Evolutionary conservation across 164 flowering plant species (phyloP), one percentile per base, ranked within the genome.

Genomic region (Chloranthus sessilifolius): DNA sequence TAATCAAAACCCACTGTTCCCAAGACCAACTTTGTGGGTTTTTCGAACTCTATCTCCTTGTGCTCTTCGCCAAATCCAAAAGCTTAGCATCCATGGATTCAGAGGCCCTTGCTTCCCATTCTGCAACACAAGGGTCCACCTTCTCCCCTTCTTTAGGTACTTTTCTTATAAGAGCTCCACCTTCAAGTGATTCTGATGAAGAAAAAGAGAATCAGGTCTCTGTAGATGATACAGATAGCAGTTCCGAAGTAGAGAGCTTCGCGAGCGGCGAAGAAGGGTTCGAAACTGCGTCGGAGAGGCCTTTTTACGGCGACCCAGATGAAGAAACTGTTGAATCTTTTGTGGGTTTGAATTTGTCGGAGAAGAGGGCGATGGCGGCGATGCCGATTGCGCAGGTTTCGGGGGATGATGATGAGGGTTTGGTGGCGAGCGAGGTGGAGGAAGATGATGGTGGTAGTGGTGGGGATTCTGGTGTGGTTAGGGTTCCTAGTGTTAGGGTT

Each of bases 251-350:
- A 5, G 78, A 69, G 25, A 76, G 75, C 28, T 75, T 74, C 53
- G 36, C 65, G 63, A 80, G 85, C 59, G 85, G 81, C 8, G 78
- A 64, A 9, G 85, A 81, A 56, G 89, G 66, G n/a, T 79, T 88
- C 51, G 94, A 68, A 20, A 50, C 69, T 16, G 79, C 74, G 5
- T 48, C 70, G 21, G 82, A 77, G 56, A 64, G 68, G 70, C 68
- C 73, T 7, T 50, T 68, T 64, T 35, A 64, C 9, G 67, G 52
- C 1, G 70, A 63, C 50, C 60, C 61, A 27, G 78, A 55, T 26
- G 82, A 64, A 1, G 72, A 56, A 41, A 47, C 59, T 16, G 47
- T 23, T 16, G 38, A 8, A 21, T 20, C 38, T 10, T 47, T 20
- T 10, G 23, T 19, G 38, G 52, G 29, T 9, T 30, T 23, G 16